These are phyloP conservation scores for Claviceps pazoutovae DNA, from an alignment of 2,329 filamentous ascomycete species.

Conservation along the genomic window DNA sequence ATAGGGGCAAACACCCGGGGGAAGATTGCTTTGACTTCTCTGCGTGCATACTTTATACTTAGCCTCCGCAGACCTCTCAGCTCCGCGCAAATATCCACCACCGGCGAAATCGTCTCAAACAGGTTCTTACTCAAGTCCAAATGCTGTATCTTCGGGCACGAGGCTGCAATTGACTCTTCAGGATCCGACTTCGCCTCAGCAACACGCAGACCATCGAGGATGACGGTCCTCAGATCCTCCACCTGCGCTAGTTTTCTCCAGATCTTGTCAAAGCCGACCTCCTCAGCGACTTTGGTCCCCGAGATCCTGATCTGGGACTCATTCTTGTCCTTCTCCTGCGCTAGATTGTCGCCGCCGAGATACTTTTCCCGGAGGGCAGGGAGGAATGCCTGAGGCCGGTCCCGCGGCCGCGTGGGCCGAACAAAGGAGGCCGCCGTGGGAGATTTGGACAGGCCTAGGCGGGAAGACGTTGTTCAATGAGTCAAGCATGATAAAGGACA, in stretches of 20 bases:
- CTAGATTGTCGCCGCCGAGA: slow-evolving; percentile 30
- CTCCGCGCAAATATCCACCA: slow-evolving; percentile 57
- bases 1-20: not conserved
- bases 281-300: slow-evolving; percentile 67
- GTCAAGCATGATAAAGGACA: not conserved
- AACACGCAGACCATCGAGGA: slow-evolving; percentile 67
- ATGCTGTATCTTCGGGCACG: slow-evolving; percentile 57
- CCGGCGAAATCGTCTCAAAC: slow-evolving; percentile 51
- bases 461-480: not conserved
- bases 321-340: slow-evolving; percentile 15
- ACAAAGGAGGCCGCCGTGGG: slow-evolving; percentile 76
- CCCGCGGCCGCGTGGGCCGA: slow-evolving; percentile 57
- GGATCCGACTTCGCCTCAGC: slow-evolving; percentile 19
- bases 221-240: slow-evolving; percentile 62
- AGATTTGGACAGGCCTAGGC: slow-evolving; percentile 43
- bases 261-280: slow-evolving; percentile 92
- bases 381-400: slow-evolving; percentile 59
- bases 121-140: slow-evolving; percentile 79
- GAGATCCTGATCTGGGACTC: slow-evolving; percentile 49
- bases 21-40: not conserved
- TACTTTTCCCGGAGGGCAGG: slow-evolving; percentile 77
- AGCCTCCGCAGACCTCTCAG: slow-evolving; percentile 53
- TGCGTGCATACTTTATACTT: slow-evolving; percentile 42
- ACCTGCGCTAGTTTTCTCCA: slow-evolving; percentile 64
- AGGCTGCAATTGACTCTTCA: slow-evolving; percentile 28